Evolutionary conservation across 2,329 filamentous ascomycete species (phyloP).

Genomic region (Paecilomyces dactylethromorphus): DNA sequence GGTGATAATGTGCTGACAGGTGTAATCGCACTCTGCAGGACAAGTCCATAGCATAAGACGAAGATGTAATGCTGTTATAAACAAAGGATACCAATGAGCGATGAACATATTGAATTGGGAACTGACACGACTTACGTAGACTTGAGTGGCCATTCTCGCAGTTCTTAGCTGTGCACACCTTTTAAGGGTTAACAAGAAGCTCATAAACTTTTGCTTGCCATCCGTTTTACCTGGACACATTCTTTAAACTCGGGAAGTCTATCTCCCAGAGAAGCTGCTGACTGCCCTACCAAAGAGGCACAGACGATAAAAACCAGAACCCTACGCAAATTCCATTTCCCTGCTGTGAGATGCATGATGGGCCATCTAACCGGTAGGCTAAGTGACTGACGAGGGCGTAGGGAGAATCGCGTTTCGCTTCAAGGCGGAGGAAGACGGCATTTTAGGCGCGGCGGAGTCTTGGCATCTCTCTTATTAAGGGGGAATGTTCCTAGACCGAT

Average conservation of each 20-base stretch:
- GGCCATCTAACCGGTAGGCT: background rate
- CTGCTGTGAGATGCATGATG: conserved; percentile 21
- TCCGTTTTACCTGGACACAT: conserved; percentile 65
- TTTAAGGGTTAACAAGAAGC: conserved; percentile 11
- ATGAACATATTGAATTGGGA: conserved; percentile 4
- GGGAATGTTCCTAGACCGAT: background rate
- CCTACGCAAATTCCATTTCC: conserved; percentile 12
- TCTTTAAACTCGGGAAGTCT: conserved; percentile 77
- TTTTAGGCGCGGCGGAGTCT: conserved; percentile 3
- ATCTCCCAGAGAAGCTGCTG: conserved; percentile 73
- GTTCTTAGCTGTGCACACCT: conserved; percentile 78
- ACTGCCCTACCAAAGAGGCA: conserved; percentile 27
- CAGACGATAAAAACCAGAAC: conserved; percentile 26
- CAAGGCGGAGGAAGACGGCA: conserved; percentile 10
- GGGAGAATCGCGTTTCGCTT: conserved; percentile 7
- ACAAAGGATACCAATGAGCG: conserved; percentile 8
- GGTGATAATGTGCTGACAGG: conserved; percentile 91
- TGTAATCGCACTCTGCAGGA: conserved; percentile 91
- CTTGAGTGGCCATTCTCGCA: conserved; percentile 61
- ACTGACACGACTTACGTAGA: conserved; percentile 78
- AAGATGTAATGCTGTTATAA: conserved; percentile 64
- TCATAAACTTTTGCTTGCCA: background rate
- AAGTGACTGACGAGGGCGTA: conserved; percentile 1
- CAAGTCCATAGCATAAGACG: conserved; percentile 90
- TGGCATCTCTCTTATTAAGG: conserved; percentile 4